These are phyloP conservation scores for Rhodotorula sphaerocarpa DNA, from an alignment of 768 basidiomycete species.

Conservation along the genomic window DNA sequence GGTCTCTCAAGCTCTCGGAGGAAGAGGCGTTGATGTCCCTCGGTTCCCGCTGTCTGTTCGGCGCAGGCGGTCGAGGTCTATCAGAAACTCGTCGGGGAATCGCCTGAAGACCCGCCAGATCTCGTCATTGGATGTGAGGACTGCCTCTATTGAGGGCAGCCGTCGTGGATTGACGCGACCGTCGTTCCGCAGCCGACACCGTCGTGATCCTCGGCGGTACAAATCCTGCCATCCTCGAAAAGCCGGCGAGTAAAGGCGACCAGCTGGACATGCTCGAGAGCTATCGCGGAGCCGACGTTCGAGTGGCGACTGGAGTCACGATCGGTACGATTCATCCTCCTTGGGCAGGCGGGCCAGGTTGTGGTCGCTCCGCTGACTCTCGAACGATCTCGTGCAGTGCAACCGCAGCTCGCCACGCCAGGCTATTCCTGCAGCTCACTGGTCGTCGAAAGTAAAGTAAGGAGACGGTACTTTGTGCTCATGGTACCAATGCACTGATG, in stretches of 20 bases:
- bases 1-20: not conserved
- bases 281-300: constrained; percentile 74
- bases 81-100: constrained; percentile 59
- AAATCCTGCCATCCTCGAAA: constrained; percentile 65
- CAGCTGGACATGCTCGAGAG: constrained; percentile 80
- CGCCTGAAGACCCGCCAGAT: constrained; percentile 65
- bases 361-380: not conserved
- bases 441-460: constrained; percentile 2
- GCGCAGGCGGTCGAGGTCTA: constrained; percentile 70
- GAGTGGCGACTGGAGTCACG: constrained; percentile 84
- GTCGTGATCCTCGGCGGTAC: constrained; percentile 70
- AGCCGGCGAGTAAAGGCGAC: constrained; percentile 68
- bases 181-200: constrained; percentile 77
- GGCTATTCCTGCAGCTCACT: constrained; percentile 14
- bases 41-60: not conserved
- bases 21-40: not conserved
- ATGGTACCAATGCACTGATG: not conserved
- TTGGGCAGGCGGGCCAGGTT: no score
- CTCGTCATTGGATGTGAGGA: constrained; percentile 63
- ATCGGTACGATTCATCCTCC: constrained; percentile 53
- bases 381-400: constrained; percentile 11
- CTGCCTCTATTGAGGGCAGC: not conserved
- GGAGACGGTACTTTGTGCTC: no score
- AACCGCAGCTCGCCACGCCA: constrained; percentile 21
- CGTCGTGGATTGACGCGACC: not conserved